phyloP scores from a whole-genome alignment of 257 asterid species.

The Galeopsis tetrahit region DNA sequence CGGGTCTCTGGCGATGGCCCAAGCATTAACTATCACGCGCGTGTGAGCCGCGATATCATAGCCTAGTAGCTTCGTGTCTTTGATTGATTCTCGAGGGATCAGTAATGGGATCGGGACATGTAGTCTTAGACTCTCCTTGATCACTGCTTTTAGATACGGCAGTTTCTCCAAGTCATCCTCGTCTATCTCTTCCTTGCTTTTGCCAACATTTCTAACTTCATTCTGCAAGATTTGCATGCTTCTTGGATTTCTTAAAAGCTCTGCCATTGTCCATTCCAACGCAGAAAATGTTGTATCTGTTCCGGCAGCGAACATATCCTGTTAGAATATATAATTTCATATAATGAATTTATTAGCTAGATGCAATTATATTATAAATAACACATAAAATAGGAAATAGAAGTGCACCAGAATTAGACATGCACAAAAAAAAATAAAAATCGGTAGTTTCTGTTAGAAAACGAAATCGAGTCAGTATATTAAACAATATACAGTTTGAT shows the following conservation, averaged over 20 bases:
- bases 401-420: too few relatives aligned
- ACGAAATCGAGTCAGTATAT: too few relatives aligned
- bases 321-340: background rate
- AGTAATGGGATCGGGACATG: constrained; percentile 50
- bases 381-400: too few relatives aligned
- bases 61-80: constrained; percentile 41
- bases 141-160: constrained; percentile 51
- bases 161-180: constrained; percentile 48
- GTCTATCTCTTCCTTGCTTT: constrained; percentile 17
- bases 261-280: background rate
- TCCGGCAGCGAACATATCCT: background rate
- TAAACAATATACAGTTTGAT: too few relatives aligned
- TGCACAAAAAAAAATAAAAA: too few relatives aligned
- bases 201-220: constrained; percentile 18
- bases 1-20: constrained; percentile 56
- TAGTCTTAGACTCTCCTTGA: constrained; percentile 50
- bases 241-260: background rate
- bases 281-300: background rate
- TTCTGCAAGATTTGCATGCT: background rate
- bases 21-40: constrained; percentile 44
- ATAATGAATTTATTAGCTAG: too few relatives aligned
- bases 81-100: constrained; percentile 43
- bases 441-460: too few relatives aligned
- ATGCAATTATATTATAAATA: too few relatives aligned
- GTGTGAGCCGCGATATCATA: constrained; percentile 45